Percentiles rank a stretch among this genome's conserved stretches.
Evolutionary conservation across 768 basidiomycete genomes (phyloP).

Genomic region (Hypholoma sublateritium): DNA sequence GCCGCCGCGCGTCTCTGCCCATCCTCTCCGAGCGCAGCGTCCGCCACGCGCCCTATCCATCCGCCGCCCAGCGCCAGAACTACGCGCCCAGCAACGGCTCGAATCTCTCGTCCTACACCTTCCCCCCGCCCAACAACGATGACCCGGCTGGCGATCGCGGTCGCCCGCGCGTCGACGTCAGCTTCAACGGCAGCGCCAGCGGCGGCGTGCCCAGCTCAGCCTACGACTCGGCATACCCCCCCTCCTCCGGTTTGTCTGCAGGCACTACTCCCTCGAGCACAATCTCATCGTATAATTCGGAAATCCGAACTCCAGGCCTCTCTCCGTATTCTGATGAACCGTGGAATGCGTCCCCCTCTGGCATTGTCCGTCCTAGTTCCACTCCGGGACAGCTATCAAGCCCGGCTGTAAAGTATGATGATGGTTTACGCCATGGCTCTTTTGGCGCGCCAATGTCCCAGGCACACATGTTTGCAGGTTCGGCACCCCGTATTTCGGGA

Average conservation of each 20-base stretch:
- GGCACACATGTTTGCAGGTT: constrained; percentile 63
- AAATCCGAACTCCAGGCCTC: constrained; percentile 41
- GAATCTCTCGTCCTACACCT: constrained; percentile 49
- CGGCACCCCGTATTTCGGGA: constrained; percentile 64
- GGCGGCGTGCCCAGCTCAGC: neutral
- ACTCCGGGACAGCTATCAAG: constrained; percentile 59
- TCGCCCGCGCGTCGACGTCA: constrained; percentile 47
- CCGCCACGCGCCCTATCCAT: constrained; percentile 59
- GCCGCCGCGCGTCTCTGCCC: constrained; percentile 65
- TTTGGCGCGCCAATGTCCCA: constrained; percentile 59
- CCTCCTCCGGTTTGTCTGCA: constrained; percentile 49
- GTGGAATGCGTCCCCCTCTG: constrained; percentile 55
- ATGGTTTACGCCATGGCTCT: constrained; percentile 66
- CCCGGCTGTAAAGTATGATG: constrained; percentile 67
- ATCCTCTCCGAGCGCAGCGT: constrained; percentile 56
- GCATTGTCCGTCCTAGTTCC: constrained; percentile 67
- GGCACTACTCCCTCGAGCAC: constrained; percentile 52
- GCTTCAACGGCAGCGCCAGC: constrained; percentile 40
- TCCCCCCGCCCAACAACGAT: constrained; percentile 55
- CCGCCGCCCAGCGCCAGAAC: constrained; percentile 43
- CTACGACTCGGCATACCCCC: constrained; percentile 46
- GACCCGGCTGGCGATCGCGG: constrained; percentile 36
- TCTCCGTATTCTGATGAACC: constrained; percentile 52
- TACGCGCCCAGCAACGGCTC: constrained; percentile 46
- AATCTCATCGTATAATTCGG: constrained; percentile 47